Conservation (phyloP, 148 eudicot species). For the Cornus controversa region DNA sequence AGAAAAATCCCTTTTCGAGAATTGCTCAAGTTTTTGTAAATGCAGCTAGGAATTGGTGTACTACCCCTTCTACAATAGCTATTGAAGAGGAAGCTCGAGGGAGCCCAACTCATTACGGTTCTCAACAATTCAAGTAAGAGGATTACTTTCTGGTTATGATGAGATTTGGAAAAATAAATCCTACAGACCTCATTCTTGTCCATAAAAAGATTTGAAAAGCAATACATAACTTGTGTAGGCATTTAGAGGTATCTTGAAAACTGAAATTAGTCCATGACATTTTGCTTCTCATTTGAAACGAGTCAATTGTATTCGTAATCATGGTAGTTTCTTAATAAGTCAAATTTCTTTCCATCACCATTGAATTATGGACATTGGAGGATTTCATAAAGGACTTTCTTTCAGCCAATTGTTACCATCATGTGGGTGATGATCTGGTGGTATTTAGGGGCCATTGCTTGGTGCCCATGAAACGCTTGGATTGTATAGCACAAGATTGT, state of each 20-base stretch:
- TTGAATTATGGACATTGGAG: not conserved
- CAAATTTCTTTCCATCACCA: no score
- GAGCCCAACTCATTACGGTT: constrained; percentile 31
- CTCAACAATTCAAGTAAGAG: constrained; percentile 56
- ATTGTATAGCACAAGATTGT: no score
- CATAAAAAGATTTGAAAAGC: not conserved
- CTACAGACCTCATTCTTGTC: not conserved
- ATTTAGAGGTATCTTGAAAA: no score
- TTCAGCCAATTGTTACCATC: not conserved
- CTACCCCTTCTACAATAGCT: constrained; percentile 29
- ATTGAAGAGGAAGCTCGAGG: constrained; percentile 44
- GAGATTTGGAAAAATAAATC: not conserved
- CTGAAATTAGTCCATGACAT: no score
- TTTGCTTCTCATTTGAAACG: not conserved
- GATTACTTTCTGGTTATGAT: no score
- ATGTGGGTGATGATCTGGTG: no score
- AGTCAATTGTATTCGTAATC: not conserved
- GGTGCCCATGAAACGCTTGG: no score
- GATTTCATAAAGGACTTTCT: not conserved
- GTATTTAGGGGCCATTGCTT: no score
- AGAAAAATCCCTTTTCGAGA: constrained; percentile 55
- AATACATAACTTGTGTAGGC: no score
- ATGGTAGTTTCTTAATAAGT: no score
- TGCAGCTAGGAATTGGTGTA: constrained; percentile 54
- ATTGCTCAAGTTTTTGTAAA: constrained; percentile 56